Evolutionary conservation across 2,329 filamentous ascomycete species (phyloP), one percentile per base, ranked within the genome.

Genomic region (Hyphodiscus sp.): DNA sequence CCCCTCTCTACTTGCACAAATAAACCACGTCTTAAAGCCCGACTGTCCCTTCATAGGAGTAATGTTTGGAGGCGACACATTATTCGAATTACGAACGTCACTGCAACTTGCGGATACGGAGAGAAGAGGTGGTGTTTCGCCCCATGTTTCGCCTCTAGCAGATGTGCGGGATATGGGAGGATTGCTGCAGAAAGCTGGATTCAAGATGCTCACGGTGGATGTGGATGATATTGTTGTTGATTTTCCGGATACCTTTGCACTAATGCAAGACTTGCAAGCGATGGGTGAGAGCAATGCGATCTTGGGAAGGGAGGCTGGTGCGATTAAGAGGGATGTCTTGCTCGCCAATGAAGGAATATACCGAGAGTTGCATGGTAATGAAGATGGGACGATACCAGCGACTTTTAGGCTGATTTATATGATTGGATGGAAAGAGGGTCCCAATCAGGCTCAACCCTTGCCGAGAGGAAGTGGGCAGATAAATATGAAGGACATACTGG

Each of bases 211-310:
- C 63, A 99, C 95, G 0, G 91, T 99, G 1, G 94, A 99, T 65
- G 86, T 99, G 15, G 95, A 99, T 71, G 94, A 99, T 71, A 95
- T 99, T 49, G 83, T 97, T 26, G 90, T 99, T 29, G 91, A 96
- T 69, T 99, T 91, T 67, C 94, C 94, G 0, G 83, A 92, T 71
- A 87, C 81, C 0, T 96, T 96, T 73, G 83, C 90, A 1, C 75
- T 99, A 51, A 96, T 99, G 91, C 80, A 85, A 63, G 94, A 99
- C 70, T 74, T 99, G 52, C 92, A 97, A 70, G 86, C 89, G 20
- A 99, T 99, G 94, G 94, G 91, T 10, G 95, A 99, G 74, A 85
- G 81, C 55, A 99, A 95, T 69, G 92, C 91, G 1, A 85, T 96
- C 20, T 67, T 96, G 41, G 83, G 88, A n/a, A 80, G 92, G 46